These are phyloP conservation scores for Hymenoscyphus fraxineus DNA, from an alignment of 2,329 filamentous ascomycete genomes.

Conservation along the genomic window DNA sequence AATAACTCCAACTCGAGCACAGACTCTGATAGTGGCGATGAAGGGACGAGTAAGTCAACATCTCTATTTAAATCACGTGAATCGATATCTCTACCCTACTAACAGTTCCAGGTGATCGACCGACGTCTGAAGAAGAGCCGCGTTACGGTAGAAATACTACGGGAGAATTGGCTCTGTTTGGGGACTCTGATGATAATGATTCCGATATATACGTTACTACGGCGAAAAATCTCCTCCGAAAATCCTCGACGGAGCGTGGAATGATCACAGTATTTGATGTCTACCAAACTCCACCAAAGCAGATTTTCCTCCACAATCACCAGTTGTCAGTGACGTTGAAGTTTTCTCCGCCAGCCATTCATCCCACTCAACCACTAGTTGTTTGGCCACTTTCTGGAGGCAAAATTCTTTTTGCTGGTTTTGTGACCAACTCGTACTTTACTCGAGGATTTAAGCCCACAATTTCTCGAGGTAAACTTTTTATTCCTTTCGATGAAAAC, in stretches of 20 bases:
- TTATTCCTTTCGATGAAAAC: neutral
- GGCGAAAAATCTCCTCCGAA: neutral
- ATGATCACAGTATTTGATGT: neutral
- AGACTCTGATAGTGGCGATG: neutral
- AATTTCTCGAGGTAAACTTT: neutral
- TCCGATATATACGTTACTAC: neutral
- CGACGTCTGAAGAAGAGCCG: neutral
- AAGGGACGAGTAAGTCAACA: neutral
- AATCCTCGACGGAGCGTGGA: neutral
- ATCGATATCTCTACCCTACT: neutral
- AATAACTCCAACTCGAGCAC: neutral
- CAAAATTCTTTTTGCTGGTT: conserved; percentile 2
- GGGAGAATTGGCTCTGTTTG: neutral
- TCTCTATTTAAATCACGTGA: neutral
- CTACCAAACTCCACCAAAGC: neutral
- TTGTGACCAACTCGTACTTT: conserved; percentile 1
- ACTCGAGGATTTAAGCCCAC: neutral
- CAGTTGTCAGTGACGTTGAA: neutral
- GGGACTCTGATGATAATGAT: neutral
- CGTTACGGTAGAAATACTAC: neutral
- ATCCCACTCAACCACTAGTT: conserved; percentile 2
- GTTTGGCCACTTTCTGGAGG: conserved; percentile 3
- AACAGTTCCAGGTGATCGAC: neutral
- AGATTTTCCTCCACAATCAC: neutral
- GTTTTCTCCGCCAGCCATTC: neutral